These are phyloP conservation scores for Sonneratia caseolaris DNA, from an alignment of 345 rosid species.

Conservation along the genomic window DNA sequence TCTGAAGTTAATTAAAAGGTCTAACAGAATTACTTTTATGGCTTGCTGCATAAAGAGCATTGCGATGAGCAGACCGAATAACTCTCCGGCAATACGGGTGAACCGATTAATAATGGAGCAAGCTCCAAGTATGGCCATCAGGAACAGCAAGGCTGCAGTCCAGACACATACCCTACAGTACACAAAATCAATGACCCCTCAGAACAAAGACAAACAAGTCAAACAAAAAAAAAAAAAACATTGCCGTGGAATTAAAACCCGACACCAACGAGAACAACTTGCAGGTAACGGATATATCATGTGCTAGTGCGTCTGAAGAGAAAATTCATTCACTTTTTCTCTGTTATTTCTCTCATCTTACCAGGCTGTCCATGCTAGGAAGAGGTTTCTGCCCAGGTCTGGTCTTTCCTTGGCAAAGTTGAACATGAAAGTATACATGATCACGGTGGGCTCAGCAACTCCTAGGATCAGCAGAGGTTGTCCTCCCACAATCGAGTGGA, in stretches of 20 bases:
- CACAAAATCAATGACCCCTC: background rate
- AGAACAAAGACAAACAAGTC: constrained; percentile 9
- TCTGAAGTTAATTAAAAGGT: background rate
- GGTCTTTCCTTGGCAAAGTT: constrained; percentile 80
- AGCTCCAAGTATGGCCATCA: constrained; percentile 78
- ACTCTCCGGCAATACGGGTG: constrained; percentile 87
- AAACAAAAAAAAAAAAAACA: constrained; percentile 1
- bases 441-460: constrained; percentile 98
- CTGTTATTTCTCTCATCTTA: constrained; percentile 4
- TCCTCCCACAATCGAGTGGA: constrained; percentile 89
- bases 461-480: constrained; percentile 95
- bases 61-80: constrained; percentile 94
- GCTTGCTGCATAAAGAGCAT: constrained; percentile 99
- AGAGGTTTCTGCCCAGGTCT: constrained; percentile 70
- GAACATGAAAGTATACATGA: constrained; percentile 96
- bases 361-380: constrained; percentile 96
- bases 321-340: background rate
- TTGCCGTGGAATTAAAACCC: background rate
- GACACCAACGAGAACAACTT: background rate
- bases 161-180: constrained; percentile 82
- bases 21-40: constrained; percentile 40
- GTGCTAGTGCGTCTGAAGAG: background rate
- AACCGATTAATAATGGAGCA: constrained; percentile 94
- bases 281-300: background rate
- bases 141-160: constrained; percentile 77